Evolutionary conservation across 768 basidiomycete species (phyloP).

Genomic region (Lactarius sp.): DNA sequence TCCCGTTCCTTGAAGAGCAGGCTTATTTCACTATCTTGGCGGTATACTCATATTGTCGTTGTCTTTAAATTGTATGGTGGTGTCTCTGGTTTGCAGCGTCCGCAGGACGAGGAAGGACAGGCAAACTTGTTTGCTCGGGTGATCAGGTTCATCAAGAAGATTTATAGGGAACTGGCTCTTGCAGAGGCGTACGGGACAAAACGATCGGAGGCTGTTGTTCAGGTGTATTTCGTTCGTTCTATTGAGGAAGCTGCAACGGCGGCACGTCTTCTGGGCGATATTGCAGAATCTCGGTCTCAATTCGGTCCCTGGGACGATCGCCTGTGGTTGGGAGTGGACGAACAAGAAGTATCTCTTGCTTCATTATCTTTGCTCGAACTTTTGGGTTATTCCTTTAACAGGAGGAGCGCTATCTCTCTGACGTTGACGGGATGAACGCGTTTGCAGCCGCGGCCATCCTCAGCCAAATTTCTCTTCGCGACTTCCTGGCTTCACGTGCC

Average conservation of each 20-base stretch:
- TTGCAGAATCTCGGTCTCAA: constrained; percentile 43
- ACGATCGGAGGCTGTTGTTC: constrained; percentile 38
- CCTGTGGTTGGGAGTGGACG: constrained; percentile 50
- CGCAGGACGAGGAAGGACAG: constrained; percentile 26
- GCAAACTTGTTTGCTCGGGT: constrained; percentile 29
- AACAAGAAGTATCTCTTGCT: constrained; percentile 40
- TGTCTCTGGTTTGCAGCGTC: constrained; percentile 48
- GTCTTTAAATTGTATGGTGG: constrained; percentile 42
- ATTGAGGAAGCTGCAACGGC: constrained; percentile 54
- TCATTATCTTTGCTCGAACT: background rate
- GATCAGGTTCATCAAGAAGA: constrained; percentile 63
- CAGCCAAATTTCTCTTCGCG: constrained; percentile 47
- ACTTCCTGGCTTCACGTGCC: constrained; percentile 40
- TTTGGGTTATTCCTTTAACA: constrained; percentile 30
- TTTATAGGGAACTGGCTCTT: constrained; percentile 58
- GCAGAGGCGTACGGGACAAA: constrained; percentile 56
- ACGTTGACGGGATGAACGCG: constrained; percentile 58
- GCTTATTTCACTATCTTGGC: constrained; percentile 59
- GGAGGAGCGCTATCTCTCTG: constrained; percentile 58
- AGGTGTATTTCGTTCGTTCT: constrained; percentile 58
- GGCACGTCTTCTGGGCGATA: constrained; percentile 54
- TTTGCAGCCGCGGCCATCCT: constrained; percentile 66
- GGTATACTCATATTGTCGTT: constrained; percentile 49
- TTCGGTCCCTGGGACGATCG: constrained; percentile 48
- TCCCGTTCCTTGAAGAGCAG: constrained; percentile 40